Percentiles rank a stretch among this genome's conserved stretches.
phyloP scores from a whole-genome alignment of 176 grass and related monocot species.

The Aegilops bicornis region DNA sequence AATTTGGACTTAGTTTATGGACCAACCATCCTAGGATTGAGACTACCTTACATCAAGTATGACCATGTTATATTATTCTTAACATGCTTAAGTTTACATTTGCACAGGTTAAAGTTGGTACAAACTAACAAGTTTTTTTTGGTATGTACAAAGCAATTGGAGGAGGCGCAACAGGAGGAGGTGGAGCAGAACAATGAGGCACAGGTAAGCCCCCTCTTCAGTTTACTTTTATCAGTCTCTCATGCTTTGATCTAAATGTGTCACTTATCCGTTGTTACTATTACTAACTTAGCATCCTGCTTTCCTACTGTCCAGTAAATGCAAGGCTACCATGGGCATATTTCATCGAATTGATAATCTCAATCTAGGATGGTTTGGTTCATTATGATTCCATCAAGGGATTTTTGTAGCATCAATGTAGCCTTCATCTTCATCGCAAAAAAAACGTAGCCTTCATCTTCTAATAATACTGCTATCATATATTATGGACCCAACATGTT shows the following conservation, averaged over 20 bases:
- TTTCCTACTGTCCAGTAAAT: not conserved
- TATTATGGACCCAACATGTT: not conserved
- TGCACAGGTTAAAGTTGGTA: constrained; percentile 1
- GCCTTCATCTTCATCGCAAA: too few relatives aligned
- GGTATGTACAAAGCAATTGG: not conserved
- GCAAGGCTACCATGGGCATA: not conserved
- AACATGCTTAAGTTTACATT: not conserved
- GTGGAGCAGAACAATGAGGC: not conserved
- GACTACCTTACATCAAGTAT: not conserved
- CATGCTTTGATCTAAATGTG: too few relatives aligned
- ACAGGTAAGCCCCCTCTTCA: not conserved
- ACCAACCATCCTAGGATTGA: not conserved
- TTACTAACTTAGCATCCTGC: not conserved
- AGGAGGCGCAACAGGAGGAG: not conserved
- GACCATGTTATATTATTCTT: not conserved
- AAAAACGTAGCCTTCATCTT: too few relatives aligned
- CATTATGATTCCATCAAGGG: too few relatives aligned
- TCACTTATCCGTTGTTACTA: not conserved
- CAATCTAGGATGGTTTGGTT: too few relatives aligned
- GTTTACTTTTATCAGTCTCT: not conserved
- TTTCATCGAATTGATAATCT: too few relatives aligned
- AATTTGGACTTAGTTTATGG: not conserved
- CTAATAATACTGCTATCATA: too few relatives aligned
- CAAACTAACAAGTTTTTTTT: not conserved
- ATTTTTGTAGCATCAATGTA: too few relatives aligned